Conservation (phyloP, 164 flowering plant species). For the Malania oleifera region DNA sequence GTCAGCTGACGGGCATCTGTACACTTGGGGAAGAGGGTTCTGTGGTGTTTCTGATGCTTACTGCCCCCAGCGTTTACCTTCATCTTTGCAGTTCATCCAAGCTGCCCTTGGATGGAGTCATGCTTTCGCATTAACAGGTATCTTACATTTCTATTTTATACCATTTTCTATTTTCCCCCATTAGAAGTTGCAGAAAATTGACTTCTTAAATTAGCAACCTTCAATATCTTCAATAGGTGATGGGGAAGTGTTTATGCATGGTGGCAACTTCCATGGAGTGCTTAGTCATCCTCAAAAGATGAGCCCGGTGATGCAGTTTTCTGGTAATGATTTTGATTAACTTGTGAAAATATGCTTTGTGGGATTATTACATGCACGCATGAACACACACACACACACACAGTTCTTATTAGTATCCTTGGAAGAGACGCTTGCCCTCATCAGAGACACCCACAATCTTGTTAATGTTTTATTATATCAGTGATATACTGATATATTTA, state of each 20-base stretch:
- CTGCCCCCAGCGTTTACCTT: conserved; percentile 32
- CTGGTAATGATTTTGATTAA: conserved; percentile 19
- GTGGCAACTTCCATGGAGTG: conserved; percentile 57
- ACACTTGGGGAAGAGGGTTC: conserved; percentile 90
- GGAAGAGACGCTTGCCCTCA: too few species aligned
- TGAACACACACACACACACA: too few species aligned
- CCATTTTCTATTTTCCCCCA: not conserved
- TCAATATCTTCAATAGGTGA: conserved; percentile 38
- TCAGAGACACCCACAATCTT: too few species aligned
- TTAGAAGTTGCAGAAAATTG: not conserved
- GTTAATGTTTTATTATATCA: too few species aligned
- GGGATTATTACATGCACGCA: too few species aligned
- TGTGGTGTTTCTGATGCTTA: conserved; percentile 33
- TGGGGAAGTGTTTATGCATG: conserved; percentile 65
- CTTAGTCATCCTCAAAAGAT: conserved; percentile 39
- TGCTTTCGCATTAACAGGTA: conserved; percentile 65
- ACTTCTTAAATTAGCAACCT: not conserved
- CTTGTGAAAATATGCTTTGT: not conserved
- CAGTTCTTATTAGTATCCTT: too few species aligned
- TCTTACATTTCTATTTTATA: not conserved
- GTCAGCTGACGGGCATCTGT: conserved; percentile 62
- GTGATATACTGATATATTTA: too few species aligned
- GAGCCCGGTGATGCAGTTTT: conserved; percentile 7
- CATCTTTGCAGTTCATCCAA: conserved; percentile 34
- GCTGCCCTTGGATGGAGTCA: conserved; percentile 91